Base-by-base conservation (phyloP, 805 yeast species). In the Starmera pachycereana region DNA sequence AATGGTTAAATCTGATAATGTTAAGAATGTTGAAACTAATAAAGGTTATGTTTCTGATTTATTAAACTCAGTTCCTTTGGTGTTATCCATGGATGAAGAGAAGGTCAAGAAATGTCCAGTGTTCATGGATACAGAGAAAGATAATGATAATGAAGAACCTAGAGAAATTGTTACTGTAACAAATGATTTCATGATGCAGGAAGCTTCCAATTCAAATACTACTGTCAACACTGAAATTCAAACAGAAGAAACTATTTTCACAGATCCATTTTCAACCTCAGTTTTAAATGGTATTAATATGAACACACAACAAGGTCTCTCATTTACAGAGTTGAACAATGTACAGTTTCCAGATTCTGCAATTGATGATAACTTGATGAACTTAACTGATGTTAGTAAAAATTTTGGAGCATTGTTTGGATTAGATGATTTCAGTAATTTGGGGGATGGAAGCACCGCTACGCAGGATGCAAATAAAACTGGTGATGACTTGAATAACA, bases 31-130 rank as follows among this genome's bases (percentile, higher is more conserved):
- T 29, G 58, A 50, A 36, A 42, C 43, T 10, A 43, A 48, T 35
- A 49, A 48, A 12, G 57, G 56, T 27, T 43, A 30, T 13, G 45
- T 47, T 12, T 49, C 56, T 3, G 37, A 25, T 10, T 29, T 52
- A 11, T 33, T 53, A 35, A 50, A 47, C 32, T 47, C 57, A n/a
- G 52, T 52, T 9, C 59, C 57, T 7, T 33, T 49, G 37, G 44
- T 43, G 1, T 32, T 53, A 2, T 42, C 51, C 6, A 38, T 41
- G 1, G 52, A 46, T n/a, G 57, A 54, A 16, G 54, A 46, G 12
- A 44, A 40, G 10, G 27, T 41, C 13, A 36, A 39, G 25, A 42
- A 28, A 32, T 11, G 35, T 14, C 33, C 37, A 12, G 22, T 35
- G 7, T 29, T 30, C 19, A 37, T 29, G 33, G 16, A 30, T 22